Evolutionary conservation across 1,284 basidiomycete genomes (phyloP), one percentile per base, ranked within the genome.

Genomic region (Ganoderma leucocontextum): DNA sequence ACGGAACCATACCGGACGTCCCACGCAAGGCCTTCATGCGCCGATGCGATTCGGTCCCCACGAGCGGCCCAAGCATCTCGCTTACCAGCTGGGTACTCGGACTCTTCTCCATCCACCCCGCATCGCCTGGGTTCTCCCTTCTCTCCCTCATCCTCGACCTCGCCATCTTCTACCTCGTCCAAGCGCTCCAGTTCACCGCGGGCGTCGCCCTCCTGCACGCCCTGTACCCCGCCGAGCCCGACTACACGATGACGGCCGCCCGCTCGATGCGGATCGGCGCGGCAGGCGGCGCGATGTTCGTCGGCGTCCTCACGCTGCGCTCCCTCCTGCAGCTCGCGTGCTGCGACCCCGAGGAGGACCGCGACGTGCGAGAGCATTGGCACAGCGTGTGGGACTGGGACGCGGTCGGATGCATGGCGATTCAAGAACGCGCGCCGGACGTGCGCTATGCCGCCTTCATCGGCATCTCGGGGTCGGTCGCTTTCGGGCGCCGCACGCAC

Each of bases 81-180:
- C 52, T 53, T 6, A 4, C 52, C 15, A 7, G 4, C 29, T 8
- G 52, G 29, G 15, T 33, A 3, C 29, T 53, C 52, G 9, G n/a
- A 8, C 52, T 19, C 17, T 15, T 35, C 52, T 55, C 52, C 13
- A 35, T 33, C 52, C 29, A 55, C 52, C 52, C 33, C 15, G 17
- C 4, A 13, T 55, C 52, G 52, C 52, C 33, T 9, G 3, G 52
- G 29, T 55, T 33, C 52, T 17, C 12, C 52, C 15, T 55, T 6
- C 15, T 55, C 29, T 35, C 52, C 15, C 25, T 35, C 29, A 22
- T 55, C 52, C 29, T 55, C 52, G 52, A 55, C 15, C 52, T 55
- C 52, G 52, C 6, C 29, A 33, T 55, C 52, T 55, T 55, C 52
- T 55, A 19, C 29, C 52, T 55, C 52, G 6, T 55, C 52, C 52